These are phyloP conservation scores for Colletotrichum musae DNA, from an alignment of 2,329 filamentous ascomycete species.

Conservation along the genomic window DNA sequence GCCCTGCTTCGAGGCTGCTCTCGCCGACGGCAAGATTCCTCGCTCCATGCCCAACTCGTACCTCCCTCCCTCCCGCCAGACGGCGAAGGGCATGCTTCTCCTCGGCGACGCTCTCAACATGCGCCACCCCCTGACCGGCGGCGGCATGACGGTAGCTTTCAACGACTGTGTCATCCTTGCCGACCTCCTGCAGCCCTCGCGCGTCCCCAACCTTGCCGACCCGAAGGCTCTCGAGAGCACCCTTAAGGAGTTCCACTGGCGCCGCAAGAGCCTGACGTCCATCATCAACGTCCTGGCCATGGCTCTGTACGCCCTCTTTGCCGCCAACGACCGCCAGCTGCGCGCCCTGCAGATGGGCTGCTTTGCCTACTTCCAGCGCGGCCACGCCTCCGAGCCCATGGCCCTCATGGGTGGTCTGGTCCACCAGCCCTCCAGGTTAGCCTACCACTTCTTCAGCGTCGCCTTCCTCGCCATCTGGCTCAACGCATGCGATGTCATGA, in stretches of 20 bases:
- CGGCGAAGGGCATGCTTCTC: constrained; percentile 76
- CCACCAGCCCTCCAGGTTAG: constrained; percentile 80
- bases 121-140: constrained; percentile 97
- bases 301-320: constrained; percentile 92
- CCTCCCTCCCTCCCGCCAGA: constrained; percentile 80
- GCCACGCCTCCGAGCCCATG: constrained; percentile 82
- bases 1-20: constrained; percentile 80
- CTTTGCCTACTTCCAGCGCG: constrained; percentile 90
- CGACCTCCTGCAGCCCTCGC: constrained; percentile 78
- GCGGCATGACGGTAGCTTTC: constrained; percentile 98
- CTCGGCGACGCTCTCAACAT: constrained; percentile 98
- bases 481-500: constrained; percentile 57
- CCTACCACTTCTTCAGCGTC: constrained; percentile 95
- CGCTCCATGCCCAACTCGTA: constrained; percentile 95
- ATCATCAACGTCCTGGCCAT: constrained; percentile 99
- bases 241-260: constrained; percentile 87
- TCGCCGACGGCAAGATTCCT: constrained; percentile 84
- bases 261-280: constrained; percentile 82
- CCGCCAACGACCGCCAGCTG: constrained; percentile 84
- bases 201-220: constrained; percentile 79
- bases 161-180: constrained; percentile 89
- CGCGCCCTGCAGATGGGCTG: constrained; percentile 88
- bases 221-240: constrained; percentile 75
- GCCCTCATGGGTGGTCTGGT: constrained; percentile 88
- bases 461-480: constrained; percentile 90